These are phyloP conservation scores for Aspergillus egyptiacus DNA, from an alignment of 495 filamentous ascomycete genomes.

Conservation along the genomic window DNA sequence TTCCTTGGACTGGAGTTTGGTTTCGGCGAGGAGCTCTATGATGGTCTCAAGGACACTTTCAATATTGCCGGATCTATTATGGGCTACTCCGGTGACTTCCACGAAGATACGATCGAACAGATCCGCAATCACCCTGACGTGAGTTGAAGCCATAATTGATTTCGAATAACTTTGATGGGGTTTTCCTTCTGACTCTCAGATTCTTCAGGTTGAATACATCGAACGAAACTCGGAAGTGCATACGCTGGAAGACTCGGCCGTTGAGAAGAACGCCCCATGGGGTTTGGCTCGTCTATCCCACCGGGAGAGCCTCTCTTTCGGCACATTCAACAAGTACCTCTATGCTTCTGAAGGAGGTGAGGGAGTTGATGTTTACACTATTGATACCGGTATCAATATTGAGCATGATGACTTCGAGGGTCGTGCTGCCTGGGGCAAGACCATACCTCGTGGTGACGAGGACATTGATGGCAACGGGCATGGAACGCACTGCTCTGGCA, in stretches of 20 bases:
- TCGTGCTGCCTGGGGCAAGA: conserved; percentile 94
- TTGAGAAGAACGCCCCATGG: conserved; percentile 93
- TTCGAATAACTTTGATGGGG: not conserved
- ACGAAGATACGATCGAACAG: conserved; percentile 85
- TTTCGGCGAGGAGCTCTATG: conserved; percentile 63
- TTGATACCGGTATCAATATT: conserved; percentile 93
- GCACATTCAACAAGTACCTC: conserved; percentile 96
- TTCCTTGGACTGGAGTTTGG: conserved; percentile 55
- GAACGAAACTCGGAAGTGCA: conserved; percentile 91
- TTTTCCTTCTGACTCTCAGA: conserved; percentile 9
- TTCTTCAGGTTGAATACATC: conserved; percentile 81
- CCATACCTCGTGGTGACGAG: conserved; percentile 74
- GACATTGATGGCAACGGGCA: conserved; percentile 97
- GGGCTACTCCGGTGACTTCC: conserved; percentile 95
- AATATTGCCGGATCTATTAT: conserved; percentile 77
- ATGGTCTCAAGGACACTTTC: conserved; percentile 90
- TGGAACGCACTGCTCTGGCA: conserved; percentile 99
- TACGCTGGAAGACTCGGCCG: conserved; percentile 51
- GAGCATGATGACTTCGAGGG: conserved; percentile 97
- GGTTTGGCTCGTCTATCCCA: conserved; percentile 97
- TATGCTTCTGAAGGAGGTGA: conserved; percentile 88
- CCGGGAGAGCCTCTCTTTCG: conserved; percentile 76
- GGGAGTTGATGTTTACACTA: conserved; percentile 98
- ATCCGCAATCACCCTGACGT: conserved; percentile 96
- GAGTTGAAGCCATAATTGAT: conserved; percentile 43